Conservation (phyloP, 495 filamentous ascomycete species). For the Podospora tetraspora region DNA sequence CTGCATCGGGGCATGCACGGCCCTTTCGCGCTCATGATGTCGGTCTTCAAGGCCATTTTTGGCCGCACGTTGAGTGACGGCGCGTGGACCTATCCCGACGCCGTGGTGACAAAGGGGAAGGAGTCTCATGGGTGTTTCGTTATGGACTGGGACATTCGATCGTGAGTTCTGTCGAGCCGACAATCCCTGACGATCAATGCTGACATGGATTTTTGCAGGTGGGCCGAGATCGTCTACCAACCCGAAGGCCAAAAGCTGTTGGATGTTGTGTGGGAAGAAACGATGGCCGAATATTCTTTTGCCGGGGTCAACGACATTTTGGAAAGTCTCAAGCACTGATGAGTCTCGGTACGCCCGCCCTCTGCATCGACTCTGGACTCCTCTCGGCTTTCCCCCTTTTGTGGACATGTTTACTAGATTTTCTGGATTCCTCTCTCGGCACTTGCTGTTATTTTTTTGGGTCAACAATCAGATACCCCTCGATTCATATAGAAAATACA, state of each 20-base stretch:
- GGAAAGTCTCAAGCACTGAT: conserved; percentile 6
- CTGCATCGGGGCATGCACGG: conserved; percentile 4
- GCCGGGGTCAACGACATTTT: conserved; percentile 9
- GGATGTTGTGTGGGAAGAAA: conserved; percentile 15
- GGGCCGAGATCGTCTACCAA: neutral
- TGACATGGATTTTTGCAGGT: conserved; percentile 1
- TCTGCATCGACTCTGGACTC: neutral
- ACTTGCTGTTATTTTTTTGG: neutral
- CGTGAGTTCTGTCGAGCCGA: neutral
- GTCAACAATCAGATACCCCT: neutral
- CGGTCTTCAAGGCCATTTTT: neutral
- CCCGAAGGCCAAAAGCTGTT: conserved; percentile 1
- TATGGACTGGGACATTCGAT: conserved; percentile 5
- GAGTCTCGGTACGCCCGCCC: neutral
- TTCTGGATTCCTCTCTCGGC: neutral
- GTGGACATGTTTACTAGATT: neutral
- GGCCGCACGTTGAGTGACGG: conserved; percentile 29
- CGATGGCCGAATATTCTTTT: conserved; percentile 12
- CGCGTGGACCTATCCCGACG: conserved; percentile 37
- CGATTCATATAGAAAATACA: too few species aligned
- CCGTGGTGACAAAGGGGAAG: conserved; percentile 32
- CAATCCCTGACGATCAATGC: neutral
- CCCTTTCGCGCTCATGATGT: neutral
- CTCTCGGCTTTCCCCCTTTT: too few species aligned
- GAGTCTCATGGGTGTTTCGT: conserved; percentile 35